Evolutionary conservation across 2,329 filamentous ascomycete genomes (phyloP).

Genomic region (Fusarium newnesense): DNA sequence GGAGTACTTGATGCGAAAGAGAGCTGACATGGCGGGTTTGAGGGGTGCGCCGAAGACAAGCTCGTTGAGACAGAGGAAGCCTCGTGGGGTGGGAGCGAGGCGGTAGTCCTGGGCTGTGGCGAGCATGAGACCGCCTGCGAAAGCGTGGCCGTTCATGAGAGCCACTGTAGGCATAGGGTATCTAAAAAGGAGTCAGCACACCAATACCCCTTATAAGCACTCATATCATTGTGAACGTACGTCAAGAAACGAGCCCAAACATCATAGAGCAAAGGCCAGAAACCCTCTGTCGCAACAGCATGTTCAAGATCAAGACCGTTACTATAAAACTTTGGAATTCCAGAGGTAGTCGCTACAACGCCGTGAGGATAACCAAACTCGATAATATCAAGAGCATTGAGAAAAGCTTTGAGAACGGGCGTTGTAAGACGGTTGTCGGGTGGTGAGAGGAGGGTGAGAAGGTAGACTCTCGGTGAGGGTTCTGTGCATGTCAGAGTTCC

Average conservation of each 20-base stretch:
- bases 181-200: slow-evolving; percentile 27
- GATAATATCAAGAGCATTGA: slow-evolving; percentile 79
- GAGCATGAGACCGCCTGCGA: slow-evolving; percentile 84
- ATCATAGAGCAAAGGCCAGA: slow-evolving; percentile 71
- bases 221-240: slow-evolving; percentile 20
- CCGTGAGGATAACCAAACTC: slow-evolving; percentile 74
- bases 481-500: slow-evolving; percentile 72
- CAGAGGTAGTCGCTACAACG: slow-evolving; percentile 80
- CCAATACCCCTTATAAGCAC: background rate
- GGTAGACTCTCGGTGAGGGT: slow-evolving; percentile 71
- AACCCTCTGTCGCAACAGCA: slow-evolving; percentile 68
- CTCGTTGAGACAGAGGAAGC: slow-evolving; percentile 85
- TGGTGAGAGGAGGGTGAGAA: slow-evolving; percentile 76
- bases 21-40: slow-evolving; percentile 75
- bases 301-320: slow-evolving; percentile 84
- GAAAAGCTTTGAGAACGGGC: slow-evolving; percentile 72
- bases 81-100: slow-evolving; percentile 74
- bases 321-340: slow-evolving; percentile 81
- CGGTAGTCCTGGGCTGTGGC: slow-evolving; percentile 87
- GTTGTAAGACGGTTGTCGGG: slow-evolving; percentile 82
- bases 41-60: slow-evolving; percentile 83
- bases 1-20: slow-evolving; percentile 77
- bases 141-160: slow-evolving; percentile 83
- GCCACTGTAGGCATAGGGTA: slow-evolving; percentile 86
- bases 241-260: slow-evolving; percentile 70